Evolutionary conservation across 345 rosid species (phyloP).

Genomic region (Rubroshorea leprosula): DNA sequence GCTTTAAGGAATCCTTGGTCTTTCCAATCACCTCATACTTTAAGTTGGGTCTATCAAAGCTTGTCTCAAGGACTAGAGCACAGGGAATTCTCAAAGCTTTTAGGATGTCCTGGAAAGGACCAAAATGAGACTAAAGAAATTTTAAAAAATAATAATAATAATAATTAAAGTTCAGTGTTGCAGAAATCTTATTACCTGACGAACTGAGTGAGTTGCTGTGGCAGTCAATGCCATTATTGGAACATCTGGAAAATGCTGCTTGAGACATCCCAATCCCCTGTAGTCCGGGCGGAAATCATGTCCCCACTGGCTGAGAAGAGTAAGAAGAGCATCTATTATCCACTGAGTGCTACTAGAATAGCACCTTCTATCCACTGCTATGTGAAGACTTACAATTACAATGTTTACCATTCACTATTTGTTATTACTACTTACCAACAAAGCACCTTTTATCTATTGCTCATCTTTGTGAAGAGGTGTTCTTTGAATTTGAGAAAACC

Average conservation of each 20-base stretch:
- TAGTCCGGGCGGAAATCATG: constrained; percentile 98
- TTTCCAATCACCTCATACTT: constrained; percentile 79
- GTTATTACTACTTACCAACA: too few species aligned
- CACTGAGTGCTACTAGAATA: neutral
- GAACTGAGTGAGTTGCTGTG: constrained; percentile 71
- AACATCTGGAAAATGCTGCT: constrained; percentile 64
- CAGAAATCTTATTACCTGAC: constrained; percentile 40
- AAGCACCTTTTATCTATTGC: too few species aligned
- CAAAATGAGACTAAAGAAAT: neutral
- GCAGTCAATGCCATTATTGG: constrained; percentile 89
- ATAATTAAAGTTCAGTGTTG: neutral
- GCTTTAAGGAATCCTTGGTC: constrained; percentile 69
- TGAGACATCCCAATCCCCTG: constrained; percentile 70
- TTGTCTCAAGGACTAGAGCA: constrained; percentile 77
- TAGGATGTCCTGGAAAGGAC: constrained; percentile 63
- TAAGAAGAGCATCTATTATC: neutral
- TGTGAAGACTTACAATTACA: neutral
- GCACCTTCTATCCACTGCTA: neutral
- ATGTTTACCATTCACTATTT: too few species aligned
- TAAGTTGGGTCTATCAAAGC: constrained; percentile 89
- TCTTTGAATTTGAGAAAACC: too few species aligned
- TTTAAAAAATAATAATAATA: neutral
- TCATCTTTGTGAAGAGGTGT: too few species aligned
- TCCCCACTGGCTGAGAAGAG: constrained; percentile 83
- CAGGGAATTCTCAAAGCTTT: constrained; percentile 66